phyloP scores from a whole-genome alignment of 2,329 filamentous ascomycete species.

The Nakataea oryzae region DNA sequence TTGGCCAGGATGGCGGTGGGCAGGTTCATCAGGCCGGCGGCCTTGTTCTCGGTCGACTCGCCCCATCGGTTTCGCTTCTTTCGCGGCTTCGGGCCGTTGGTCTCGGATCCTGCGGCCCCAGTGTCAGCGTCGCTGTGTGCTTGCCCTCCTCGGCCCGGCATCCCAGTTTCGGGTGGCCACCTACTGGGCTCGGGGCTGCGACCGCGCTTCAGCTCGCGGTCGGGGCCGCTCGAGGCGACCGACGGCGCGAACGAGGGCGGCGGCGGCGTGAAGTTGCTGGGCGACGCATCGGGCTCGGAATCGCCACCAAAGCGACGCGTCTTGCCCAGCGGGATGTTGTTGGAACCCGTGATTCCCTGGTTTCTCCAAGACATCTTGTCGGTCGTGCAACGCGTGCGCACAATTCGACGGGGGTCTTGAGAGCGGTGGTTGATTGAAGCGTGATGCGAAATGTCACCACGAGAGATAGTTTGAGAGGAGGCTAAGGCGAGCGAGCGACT shows the following conservation, averaged over 20 bases:
- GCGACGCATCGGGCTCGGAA: slow-evolving; percentile 16
- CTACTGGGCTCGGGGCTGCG: slow-evolving; percentile 78
- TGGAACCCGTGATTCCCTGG: slow-evolving; percentile 90
- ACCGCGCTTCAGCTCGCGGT: slow-evolving; percentile 66
- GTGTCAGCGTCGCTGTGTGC: slow-evolving; percentile 6
- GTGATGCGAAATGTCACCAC: neutral
- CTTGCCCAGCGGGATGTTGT: slow-evolving; percentile 91
- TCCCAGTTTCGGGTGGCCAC: slow-evolving; percentile 26
- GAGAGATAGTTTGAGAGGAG: neutral
- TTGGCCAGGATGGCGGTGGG: slow-evolving; percentile 92
- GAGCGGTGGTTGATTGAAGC: neutral
- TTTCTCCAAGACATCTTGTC: slow-evolving; percentile 56
- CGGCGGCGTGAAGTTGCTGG: slow-evolving; percentile 1
- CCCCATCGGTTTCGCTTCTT: slow-evolving; percentile 99
- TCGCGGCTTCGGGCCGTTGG: slow-evolving; percentile 74
- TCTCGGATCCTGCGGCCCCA: slow-evolving; percentile 31
- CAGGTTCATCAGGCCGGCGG: slow-evolving; percentile 92
- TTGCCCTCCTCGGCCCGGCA: slow-evolving; percentile 47
- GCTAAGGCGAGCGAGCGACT: too few species aligned
- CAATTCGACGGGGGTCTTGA: neutral
- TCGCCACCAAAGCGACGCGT: slow-evolving; percentile 67
- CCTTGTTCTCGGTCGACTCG: slow-evolving; percentile 95
- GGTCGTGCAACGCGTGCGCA: neutral
- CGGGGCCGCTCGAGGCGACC: slow-evolving; percentile 16
- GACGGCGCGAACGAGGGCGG: neutral